Base-by-base conservation (phyloP, 2,329 filamentous ascomycete genomes). In the Fusarium pseudonygamai region DNA sequence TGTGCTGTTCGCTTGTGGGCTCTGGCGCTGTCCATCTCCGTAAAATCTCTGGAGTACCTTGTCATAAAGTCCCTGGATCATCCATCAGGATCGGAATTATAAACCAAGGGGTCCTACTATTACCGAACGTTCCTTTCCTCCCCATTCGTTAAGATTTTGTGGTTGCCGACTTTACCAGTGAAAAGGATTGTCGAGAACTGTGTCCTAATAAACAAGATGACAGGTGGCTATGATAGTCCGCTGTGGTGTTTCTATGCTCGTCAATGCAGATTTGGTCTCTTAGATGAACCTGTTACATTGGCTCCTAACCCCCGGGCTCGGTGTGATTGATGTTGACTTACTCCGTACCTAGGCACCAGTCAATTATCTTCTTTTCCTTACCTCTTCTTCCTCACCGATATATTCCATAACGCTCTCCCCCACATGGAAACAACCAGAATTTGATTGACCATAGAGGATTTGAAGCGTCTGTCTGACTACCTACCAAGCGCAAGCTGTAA, bases 1-100 rank as follows among this genome's bases (percentile, higher is more conserved):
- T 75, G 72, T 58, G 73, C 67, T 78, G 76, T 73, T 75, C 70
- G 39, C 69, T 64, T 64, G 71, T 69, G 66, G 69, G 64, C 53
- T 56, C 63, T 71, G 70, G 66, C 65, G 60, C 60, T 60, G 50
- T 56, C 43, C 60, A 66, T 77, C 75, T 71, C 71, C 64, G 69
- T 76, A 45, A 57, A 74, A 72, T 69, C 36, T 69, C 67, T 69
- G 67, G 67, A 69, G 67, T 69, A 70, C 67, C 67, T 70, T 49
- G 67, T 45, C 62, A 65, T 43, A 28, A 63, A 34, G 40, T 60
- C 58, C 62, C 62, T 65, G 58, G 36, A 65, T 64, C 37, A 63
- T 58, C 59, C 57, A 50, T 52, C 43, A 45, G 65, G 40, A 30
- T 70, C 66, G 52, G 59, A 46, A 57, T 64, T 57, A 64, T 30